Percentiles rank a stretch among this genome's conserved stretches.
phyloP scores from a whole-genome alignment of 192 early-diverging fungal species.

The Ambispora gerdemannii region DNA sequence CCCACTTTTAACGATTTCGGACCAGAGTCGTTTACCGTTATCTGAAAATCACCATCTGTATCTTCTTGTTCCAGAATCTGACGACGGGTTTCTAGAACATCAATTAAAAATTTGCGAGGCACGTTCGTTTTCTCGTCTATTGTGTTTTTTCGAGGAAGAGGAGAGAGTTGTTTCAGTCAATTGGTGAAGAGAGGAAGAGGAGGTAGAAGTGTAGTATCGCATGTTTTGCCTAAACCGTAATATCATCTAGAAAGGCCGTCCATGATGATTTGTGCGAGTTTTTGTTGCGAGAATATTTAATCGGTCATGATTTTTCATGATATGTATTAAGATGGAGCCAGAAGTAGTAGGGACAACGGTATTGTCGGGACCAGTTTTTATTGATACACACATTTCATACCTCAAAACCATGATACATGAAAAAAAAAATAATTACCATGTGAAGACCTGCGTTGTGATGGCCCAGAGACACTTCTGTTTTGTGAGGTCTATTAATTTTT shows the following conservation, averaged over 20 bases:
- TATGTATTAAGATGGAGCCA: no score
- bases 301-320: no score
- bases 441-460: background rate
- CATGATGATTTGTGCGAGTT: no score
- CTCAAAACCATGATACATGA: background rate
- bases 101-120: conserved; percentile 77
- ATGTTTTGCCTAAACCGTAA: no score
- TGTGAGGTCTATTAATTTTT: conserved; percentile 1
- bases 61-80: conserved; percentile 88
- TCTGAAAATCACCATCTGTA: conserved; percentile 91
- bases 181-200: no score
- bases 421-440: background rate
- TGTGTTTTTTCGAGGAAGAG: background rate
- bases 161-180: background rate
- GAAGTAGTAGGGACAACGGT: no score
- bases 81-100: conserved; percentile 79
- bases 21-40: conserved; percentile 87
- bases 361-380: no score
- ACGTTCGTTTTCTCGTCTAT: conserved; percentile 59
- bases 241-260: no score
- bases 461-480: conserved; percentile 9
- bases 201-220: no score
- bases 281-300: no score
- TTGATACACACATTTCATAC: background rate
- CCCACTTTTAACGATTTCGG: conserved; percentile 86